Evolutionary conservation across 169 alveolate species (phyloP), one percentile per base, ranked within the genome.

Genomic region (Eimeria sp.): DNA sequence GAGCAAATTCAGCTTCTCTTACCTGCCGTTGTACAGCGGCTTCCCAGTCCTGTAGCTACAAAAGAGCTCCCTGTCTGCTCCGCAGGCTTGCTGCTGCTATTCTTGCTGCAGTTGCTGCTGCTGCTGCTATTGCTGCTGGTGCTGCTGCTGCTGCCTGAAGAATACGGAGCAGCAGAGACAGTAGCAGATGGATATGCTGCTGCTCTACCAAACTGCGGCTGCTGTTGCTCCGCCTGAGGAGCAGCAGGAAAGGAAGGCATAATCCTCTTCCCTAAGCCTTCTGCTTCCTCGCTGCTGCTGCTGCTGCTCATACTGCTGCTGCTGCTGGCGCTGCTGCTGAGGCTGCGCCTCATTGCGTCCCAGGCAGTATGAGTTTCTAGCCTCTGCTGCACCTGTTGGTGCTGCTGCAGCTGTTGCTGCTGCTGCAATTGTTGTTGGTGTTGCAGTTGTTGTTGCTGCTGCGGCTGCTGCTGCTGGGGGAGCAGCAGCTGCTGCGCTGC

Each of bases 11-110:
- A 30, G 25, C 45, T 75, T 22, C 87, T 16, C 91, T 30, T n/a
- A 82, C 91, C 91, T 82, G 91, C 91, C 10, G 91, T 82, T 57
- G 91, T 82, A 75, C 91, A 82, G 91, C 91, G 91, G 73, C 91
- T 82, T 22, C 54, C 91, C 45, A 82, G 58, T n/a, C 91, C 27
- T 0, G 3, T 54, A 16, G 91, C 1, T 6, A 43, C 75, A 57
- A 82, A 54, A 30, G 49, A 0, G 30, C 54, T 27, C 54, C 30
- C 75, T 82, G 18, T 14, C 91, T 49, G 58, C 91, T 16, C 91
- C 75, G 10, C 45, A 25, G 34, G 91, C 75, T 82, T 82, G 91
- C 54, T 82, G 75, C 51, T 82, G 75, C 4, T 82, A 75, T 67
- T 82, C 75, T 67, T 82, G 91, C 73, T 82, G 91, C 75, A 27